Evolutionary conservation across 768 basidiomycete genomes (phyloP), one percentile per base, ranked within the genome.

Genomic region (Pulveroboletus sp.): DNA sequence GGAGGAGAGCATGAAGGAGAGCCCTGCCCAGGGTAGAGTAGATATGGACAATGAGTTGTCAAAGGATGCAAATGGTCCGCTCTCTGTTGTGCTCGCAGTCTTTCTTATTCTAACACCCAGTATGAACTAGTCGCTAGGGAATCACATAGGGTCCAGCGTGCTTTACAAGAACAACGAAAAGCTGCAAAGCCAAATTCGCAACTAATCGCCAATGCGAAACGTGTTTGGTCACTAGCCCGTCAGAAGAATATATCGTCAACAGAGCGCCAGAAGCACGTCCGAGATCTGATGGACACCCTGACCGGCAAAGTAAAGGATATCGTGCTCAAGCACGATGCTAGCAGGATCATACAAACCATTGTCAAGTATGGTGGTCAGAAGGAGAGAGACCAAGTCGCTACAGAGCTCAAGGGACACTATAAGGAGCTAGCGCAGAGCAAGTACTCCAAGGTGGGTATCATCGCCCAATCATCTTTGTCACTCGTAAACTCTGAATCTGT

Each of bases 251-350:
- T 93, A 35, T 69, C 82, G 0, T 71, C 83, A 18, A 67, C 79
- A 24, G 86, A 94, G 59, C 81, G 93, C 21, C 81, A 84, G 56
- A 81, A 83, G 57, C 82, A 91, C 43, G 73, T 95, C 50, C 72
- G 76, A 40, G 78, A 81, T 26, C 76, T 97, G 8, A 89, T 92
- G 81, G 70, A 73, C 28, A 76, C 85, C 39, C 82, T 93, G 18
- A 80, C 86, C 18, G 92, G 91, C 5, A 82, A 83, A 57, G 83
- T 95, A 39, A 83, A 84, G 52, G 92, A 93, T 30, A 83, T 95
- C 33, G 85, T 89, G 2, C 79, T 90, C 63, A 95, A 93, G 67
- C 93, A 95, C 60, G 92, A 95, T 66, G 92, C 91, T 8, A 92
- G 90, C 60, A 80, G 85, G 56, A 91, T 91, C 53, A 80, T 89